Percentiles rank a stretch among this genome's conserved stretches.
Conservation (phyloP, 1,139 yeast genomes). For the Pichia sp. region DNA sequence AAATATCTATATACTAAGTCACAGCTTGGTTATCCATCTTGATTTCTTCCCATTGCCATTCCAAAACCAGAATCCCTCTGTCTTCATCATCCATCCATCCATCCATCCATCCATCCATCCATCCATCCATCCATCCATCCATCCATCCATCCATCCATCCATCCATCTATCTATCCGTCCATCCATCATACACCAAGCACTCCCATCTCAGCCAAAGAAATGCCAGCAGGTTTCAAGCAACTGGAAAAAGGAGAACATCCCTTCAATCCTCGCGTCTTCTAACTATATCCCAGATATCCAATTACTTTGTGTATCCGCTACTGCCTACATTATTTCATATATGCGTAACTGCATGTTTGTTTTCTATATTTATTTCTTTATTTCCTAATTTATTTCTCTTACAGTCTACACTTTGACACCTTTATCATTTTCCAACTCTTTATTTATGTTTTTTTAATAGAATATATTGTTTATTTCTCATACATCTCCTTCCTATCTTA, state of each 20-base stretch:
- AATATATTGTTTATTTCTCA: background rate
- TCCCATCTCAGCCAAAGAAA: background rate
- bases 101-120: background rate
- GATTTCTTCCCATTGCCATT: background rate
- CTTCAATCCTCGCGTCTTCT: background rate
- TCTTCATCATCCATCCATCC: background rate
- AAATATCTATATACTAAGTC: background rate
- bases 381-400: background rate
- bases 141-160: no score
- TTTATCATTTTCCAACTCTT: background rate
- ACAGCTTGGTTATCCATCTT: background rate
- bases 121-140: no score
- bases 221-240: background rate
- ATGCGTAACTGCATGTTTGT: background rate
- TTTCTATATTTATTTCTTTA: background rate
- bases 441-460: background rate
- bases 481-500: background rate
- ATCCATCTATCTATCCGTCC: no score
- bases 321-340: background rate
- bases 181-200: background rate
- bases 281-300: background rate
- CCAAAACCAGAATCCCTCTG: no score
- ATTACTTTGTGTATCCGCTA: background rate
- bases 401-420: background rate
- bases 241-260: no score